phyloP scores from a whole-genome alignment of 208 protist genomes.

The Trypanosoma avium region DNA sequence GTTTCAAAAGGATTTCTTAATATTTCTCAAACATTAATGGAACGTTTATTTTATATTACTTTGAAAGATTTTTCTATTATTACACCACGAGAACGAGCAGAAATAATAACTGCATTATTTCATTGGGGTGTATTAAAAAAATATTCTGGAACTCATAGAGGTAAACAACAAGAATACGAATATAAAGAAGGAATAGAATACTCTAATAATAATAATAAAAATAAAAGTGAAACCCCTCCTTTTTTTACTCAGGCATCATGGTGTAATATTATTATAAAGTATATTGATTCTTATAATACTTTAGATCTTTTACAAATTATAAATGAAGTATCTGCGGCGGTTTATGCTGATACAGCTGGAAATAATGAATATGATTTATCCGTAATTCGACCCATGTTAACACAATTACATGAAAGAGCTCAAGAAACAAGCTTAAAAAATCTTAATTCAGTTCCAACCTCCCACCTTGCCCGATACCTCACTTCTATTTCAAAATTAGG shows the following conservation, averaged over 20 bases:
- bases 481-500: constrained; percentile 51
- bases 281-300: constrained; percentile 23
- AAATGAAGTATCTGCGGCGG: constrained; percentile 39
- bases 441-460: constrained; percentile 26
- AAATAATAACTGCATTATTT: constrained; percentile 27
- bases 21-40: constrained; percentile 6
- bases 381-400: not conserved
- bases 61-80: constrained; percentile 27
- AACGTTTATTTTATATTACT: constrained; percentile 13
- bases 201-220: not conserved
- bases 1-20: not conserved
- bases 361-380: constrained; percentile 2
- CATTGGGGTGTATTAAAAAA: constrained; percentile 35
- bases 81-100: constrained; percentile 34
- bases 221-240: not conserved
- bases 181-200: too few species aligned
- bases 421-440: constrained; percentile 3
- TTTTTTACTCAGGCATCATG: constrained; percentile 4
- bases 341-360: constrained; percentile 24
- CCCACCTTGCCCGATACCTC: constrained; percentile 56
- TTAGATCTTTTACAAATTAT: constrained; percentile 47
- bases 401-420: constrained; percentile 15
- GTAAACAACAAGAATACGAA: not conserved
- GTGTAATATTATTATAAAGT: constrained; percentile 13
- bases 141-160: constrained; percentile 6